A percentile compares a stretch with the other conserved stretches of the same genome.
phyloP scores from a whole-genome alignment of 768 basidiomycete genomes.

The Boletus reticulatus region DNA sequence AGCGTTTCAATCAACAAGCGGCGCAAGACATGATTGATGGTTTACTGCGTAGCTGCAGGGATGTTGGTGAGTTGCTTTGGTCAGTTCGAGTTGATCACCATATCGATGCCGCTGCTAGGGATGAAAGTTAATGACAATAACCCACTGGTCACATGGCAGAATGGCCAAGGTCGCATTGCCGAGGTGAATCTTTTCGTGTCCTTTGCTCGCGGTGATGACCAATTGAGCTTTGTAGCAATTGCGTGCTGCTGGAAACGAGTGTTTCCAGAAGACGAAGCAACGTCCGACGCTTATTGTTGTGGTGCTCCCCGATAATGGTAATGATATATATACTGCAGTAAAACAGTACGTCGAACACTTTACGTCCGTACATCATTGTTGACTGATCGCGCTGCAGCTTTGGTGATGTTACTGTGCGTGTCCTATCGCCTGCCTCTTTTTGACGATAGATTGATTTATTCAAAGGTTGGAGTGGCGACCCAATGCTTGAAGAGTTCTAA shows the following conservation, averaged over 20 bases:
- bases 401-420: slow-evolving; percentile 59
- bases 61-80: slow-evolving; percentile 53
- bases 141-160: slow-evolving; percentile 53
- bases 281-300: slow-evolving; percentile 62
- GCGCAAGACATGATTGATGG: slow-evolving; percentile 56
- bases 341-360: slow-evolving; percentile 59
- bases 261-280: slow-evolving; percentile 36
- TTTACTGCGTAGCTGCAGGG: slow-evolving; percentile 44
- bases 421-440: neutral
- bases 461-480: slow-evolving; percentile 69
- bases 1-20: slow-evolving; percentile 50
- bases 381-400: slow-evolving; percentile 45
- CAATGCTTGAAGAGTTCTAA: slow-evolving; percentile 73
- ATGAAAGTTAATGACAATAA: slow-evolving; percentile 49
- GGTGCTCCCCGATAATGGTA: slow-evolving; percentile 69
- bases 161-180: slow-evolving; percentile 53
- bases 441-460: neutral
- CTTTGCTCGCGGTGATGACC: neutral
- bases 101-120: slow-evolving; percentile 37
- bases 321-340: slow-evolving; percentile 73
- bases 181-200: slow-evolving; percentile 31
- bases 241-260: slow-evolving; percentile 47
- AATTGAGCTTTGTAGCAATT: slow-evolving; percentile 39
- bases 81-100: neutral
- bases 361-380: neutral